Evolutionary conservation across 129 eudicot genomes (phyloP).

Genomic region (Arctium minus): DNA sequence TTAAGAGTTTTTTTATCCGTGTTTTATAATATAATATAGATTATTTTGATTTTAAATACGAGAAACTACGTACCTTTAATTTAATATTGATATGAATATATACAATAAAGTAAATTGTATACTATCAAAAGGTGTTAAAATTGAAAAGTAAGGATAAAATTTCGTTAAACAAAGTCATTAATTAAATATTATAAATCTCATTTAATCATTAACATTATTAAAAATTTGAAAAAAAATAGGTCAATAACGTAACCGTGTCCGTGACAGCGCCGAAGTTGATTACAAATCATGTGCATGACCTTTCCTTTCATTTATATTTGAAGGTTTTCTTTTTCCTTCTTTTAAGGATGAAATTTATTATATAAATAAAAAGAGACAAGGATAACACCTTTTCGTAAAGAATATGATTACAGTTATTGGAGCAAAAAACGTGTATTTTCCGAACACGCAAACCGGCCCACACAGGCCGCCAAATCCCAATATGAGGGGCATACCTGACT

Average conservation of each 20-base stretch:
- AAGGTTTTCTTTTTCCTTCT: slow-evolving; percentile 1
- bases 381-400: too few relatives aligned
- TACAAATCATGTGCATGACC: slow-evolving; percentile 20
- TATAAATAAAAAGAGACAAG: too few relatives aligned
- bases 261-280: slow-evolving; percentile 18
- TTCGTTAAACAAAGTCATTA: neutral
- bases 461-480: too few relatives aligned
- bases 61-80: neutral
- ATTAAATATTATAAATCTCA: neutral
- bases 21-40: too few relatives aligned
- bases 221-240: neutral
- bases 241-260: neutral
- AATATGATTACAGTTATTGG: too few relatives aligned
- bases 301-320: neutral
- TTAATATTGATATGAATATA: too few relatives aligned
- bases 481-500: too few relatives aligned
- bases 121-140: too few relatives aligned
- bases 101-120: too few relatives aligned
- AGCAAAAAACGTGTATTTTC: too few relatives aligned
- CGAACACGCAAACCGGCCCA: too few relatives aligned
- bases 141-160: neutral
- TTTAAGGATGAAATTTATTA: slow-evolving; percentile 9
- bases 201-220: neutral
- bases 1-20: too few relatives aligned
- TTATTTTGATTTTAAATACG: neutral